Percentiles rank a stretch among this genome's conserved stretches.
phyloP scores from a whole-genome alignment of 2,329 filamentous ascomycete genomes.

The Fusarium acutatum region DNA sequence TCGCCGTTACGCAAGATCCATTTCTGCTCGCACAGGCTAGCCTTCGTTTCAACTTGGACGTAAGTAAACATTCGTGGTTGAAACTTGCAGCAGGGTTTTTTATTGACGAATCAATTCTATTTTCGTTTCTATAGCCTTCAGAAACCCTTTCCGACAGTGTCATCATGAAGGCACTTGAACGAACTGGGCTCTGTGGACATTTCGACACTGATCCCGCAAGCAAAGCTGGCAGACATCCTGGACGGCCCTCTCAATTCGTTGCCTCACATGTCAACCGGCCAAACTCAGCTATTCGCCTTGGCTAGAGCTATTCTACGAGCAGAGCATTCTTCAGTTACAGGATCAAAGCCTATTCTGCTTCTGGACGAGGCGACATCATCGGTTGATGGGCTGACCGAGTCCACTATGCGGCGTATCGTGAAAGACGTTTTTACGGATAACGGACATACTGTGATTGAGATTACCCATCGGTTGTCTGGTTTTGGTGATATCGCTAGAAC shows the following conservation, averaged over 20 bases:
- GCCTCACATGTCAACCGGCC: background rate
- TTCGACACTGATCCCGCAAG: background rate
- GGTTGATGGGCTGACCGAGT: background rate
- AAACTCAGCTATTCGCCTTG: background rate
- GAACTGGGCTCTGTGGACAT: background rate
- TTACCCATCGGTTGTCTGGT: background rate
- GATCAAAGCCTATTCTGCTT: background rate
- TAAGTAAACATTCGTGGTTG: background rate
- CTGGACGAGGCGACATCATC: background rate
- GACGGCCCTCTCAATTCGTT: background rate
- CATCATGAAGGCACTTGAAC: background rate
- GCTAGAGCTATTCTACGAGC: background rate
- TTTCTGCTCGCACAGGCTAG: background rate
- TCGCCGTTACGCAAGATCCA: background rate
- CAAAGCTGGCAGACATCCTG: background rate
- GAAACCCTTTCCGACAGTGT: accelerated
- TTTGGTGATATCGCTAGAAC: too few species aligned
- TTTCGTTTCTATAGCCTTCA: background rate
- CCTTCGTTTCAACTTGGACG: background rate
- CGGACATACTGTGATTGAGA: background rate
- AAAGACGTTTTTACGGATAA: background rate
- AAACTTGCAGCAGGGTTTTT: too few species aligned
- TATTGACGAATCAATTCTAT: too few species aligned
- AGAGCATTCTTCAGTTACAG: background rate
- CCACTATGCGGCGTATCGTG: accelerated